Evolutionary conservation across 352 stramenopile species (phyloP), one percentile per base, ranked within the genome.

Genomic region (Blastocystis sp.): DNA sequence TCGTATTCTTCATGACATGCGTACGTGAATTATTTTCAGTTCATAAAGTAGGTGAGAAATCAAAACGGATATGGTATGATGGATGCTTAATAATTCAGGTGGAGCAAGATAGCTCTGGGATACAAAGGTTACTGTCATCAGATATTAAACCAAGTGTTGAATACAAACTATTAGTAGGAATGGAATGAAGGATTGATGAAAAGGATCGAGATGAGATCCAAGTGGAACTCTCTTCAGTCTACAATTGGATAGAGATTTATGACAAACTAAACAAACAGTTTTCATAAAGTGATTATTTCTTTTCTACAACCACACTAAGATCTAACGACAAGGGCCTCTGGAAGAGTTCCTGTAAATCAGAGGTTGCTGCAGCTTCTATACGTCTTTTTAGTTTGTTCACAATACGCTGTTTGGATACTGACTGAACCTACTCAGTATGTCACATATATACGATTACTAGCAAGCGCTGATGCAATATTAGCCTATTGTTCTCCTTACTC

Each of bases 311-410:
- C 21, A 66, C 54, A 12, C 21, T 39, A 3, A 83, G 35, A 14
- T 46, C 58, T 0, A 83, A 35, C 1, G 14, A 32, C 5, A 83
- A 51, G 4, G 46, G 49, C 7, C 71, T 7, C n/a, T 54, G 29
- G 37, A 83, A 83, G n/a, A 83, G 51, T 24, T 49, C 43, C 16
- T n/a, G 32, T n/a, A 83, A 35, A 37, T 83, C 71, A n/a, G 57
- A 43, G 5, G 42, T 14, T 43, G 71, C 71, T 39, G 71, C 43
- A 16, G 29, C 21, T 32, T 83, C 71, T 11, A 83, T 65, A 4
- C 51, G 46, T 42, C 71, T 24, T 4, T 59, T 65, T 29, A 66
- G n/a, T 46, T 63, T 61, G 0, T 14, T 46, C 3, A 83, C 71
- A 37, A 83, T 83, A 1, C 71, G 49, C 54, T 83, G 71, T 32